These are phyloP conservation scores for Lactifluus piperatus DNA, from an alignment of 768 basidiomycete genomes.

Conservation along the genomic window DNA sequence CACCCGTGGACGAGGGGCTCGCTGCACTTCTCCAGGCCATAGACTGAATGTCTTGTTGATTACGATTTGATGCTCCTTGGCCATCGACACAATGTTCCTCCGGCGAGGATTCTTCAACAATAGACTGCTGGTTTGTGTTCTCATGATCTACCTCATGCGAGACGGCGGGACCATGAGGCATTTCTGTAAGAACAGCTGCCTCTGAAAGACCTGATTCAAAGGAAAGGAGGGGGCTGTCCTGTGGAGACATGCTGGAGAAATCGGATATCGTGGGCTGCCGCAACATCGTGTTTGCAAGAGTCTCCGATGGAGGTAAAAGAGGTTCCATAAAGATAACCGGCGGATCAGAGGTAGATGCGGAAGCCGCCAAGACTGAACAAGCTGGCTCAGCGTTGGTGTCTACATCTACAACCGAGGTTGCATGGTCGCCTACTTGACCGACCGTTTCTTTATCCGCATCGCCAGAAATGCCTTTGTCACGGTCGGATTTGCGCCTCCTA, in stretches of 20 bases:
- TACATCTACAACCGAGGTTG: not conserved
- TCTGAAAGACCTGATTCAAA: not conserved
- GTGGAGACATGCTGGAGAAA: not conserved
- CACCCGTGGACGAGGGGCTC: slow-evolving; percentile 4
- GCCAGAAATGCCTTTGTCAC: slow-evolving; percentile 15
- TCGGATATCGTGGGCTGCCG: slow-evolving; percentile 1
- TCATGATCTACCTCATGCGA: not conserved
- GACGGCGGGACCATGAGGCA: not conserved
- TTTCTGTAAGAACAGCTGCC: not conserved
- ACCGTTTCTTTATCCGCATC: slow-evolving; percentile 1
- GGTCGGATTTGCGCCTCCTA: slow-evolving; percentile 26
- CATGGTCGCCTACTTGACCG: not conserved
- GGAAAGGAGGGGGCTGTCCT: slow-evolving; percentile 1
- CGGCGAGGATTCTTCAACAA: not conserved
- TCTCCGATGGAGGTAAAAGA: slow-evolving; percentile 9
- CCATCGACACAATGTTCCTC: not conserved
- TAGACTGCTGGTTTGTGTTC: not conserved
- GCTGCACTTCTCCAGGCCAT: not conserved
- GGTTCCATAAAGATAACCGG: slow-evolving; percentile 17
- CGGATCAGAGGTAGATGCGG: not conserved
- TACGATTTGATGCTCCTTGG: not conserved
- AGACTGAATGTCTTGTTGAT: not conserved
- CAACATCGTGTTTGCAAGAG: not conserved
- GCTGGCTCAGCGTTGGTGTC: not conserved
- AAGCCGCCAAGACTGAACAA: not conserved